These are phyloP conservation scores for Talaromyces sp. DNA, from an alignment of 2,329 filamentous ascomycete genomes.

Conservation along the genomic window DNA sequence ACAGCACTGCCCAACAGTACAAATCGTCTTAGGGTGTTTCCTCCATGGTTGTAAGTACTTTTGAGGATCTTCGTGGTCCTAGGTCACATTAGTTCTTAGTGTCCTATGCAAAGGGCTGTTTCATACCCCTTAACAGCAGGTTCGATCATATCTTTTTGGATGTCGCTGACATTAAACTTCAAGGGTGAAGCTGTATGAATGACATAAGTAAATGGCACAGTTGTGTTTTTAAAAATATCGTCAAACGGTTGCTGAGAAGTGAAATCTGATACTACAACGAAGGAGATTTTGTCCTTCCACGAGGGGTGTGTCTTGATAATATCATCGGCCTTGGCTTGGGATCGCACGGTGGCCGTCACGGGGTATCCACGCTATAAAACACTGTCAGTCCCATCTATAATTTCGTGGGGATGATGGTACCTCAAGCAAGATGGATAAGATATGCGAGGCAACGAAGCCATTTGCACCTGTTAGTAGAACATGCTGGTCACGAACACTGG, in stretches of 20 bases:
- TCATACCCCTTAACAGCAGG: not conserved
- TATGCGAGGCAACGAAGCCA: conserved; percentile 11
- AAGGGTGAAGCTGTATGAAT: not conserved
- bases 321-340: not conserved
- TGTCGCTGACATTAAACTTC: not conserved
- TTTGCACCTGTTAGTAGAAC: conserved; percentile 4
- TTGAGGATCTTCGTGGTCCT: not conserved
- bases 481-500: not conserved
- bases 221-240: not conserved
- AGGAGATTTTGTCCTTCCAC: not conserved
- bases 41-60: conserved; percentile 5
- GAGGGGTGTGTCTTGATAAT: not conserved
- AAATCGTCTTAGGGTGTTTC: conserved; percentile 20
- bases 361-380: not conserved
- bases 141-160: not conserved
- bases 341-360: not conserved
- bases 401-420: conserved; percentile 28
- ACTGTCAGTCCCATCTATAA: no score
- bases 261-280: not conserved
- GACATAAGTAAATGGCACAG: not conserved
- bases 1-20: conserved; percentile 39
- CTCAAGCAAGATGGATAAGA: conserved; percentile 45
- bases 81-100: not conserved
- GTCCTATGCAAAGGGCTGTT: no score
- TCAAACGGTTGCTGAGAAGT: not conserved